Base-by-base conservation (phyloP, 192 early-diverging fungal genomes). In the Umbelopsis sp. region DNA sequence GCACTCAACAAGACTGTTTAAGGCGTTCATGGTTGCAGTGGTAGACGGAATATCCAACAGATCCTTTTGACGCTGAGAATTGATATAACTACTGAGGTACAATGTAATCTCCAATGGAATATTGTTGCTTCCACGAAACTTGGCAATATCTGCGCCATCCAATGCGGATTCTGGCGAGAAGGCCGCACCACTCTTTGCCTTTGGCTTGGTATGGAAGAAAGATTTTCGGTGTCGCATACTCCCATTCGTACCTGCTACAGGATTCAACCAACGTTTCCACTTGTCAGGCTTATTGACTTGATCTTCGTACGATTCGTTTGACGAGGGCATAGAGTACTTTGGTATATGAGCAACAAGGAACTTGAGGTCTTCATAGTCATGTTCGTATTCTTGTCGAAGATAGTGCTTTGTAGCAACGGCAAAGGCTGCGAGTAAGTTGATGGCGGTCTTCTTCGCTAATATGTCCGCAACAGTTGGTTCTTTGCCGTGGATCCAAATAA, bases 401-500 rank as follows among this genome's bases (percentile, higher is more conserved):
- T 92, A 91, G 73, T 95, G 91, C 84, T 96, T 98, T 47, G 89
- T 88, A 0, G 92, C 84, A 47, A 92, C 81, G 38, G 89, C 85
- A 75, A 92, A 96, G 7, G 93, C 95, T 0, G 92, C 83, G 38
- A 95, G 49, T 12, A 98, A 77, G 75, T 93, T 90, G 80, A 95
- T 91, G 62, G 86, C 84, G 1, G 82, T 86, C 31, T 73, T 81
- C 65, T 92, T 91, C 77, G 95, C 90, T 29, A 82, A 78, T 70
- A 89, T 78, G 45, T 91, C 88, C 24, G 77, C 72, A 10, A 81
- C 80, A 62, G 81, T 54, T 11, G 66, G 80, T 62, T 91, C 85
- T 45, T 71, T 68, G 9, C 86, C 77, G n/a, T 84, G 76, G 54
- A 93, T 84, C 93, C 93, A 96, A 65, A 92, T 81, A 51, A 86